Evolutionary conservation across 768 basidiomycete genomes (phyloP).

Genomic region (Tricholoma bakamatsutake): DNA sequence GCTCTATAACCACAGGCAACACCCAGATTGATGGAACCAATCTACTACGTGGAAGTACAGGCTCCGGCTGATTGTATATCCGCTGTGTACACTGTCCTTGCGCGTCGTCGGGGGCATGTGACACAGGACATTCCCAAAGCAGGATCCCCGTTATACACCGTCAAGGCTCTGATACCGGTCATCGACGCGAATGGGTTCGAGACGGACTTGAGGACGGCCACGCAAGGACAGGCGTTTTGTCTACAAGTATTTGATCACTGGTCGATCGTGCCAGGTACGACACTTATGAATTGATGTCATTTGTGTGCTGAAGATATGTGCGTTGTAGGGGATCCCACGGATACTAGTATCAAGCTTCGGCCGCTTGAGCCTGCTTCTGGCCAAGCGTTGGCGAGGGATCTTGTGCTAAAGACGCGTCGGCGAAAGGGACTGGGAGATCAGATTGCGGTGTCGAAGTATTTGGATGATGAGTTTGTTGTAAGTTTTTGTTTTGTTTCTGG

Average conservation of each 20-base stretch:
- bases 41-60: conserved; percentile 99
- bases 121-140: conserved; percentile 98
- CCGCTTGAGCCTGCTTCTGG: conserved; percentile 97
- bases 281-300: conserved; percentile 14
- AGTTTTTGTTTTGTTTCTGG: conserved; percentile 28
- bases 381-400: conserved; percentile 88
- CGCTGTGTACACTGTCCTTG: conserved; percentile 96
- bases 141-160: conserved; percentile 95
- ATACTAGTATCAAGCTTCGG: conserved; percentile 92
- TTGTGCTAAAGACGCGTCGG: conserved; percentile 93
- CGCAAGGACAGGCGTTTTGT: conserved; percentile 99
- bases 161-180: conserved; percentile 97
- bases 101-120: conserved; percentile 98
- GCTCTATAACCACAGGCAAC: conserved; percentile 58
- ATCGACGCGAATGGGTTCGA: conserved; percentile 99
- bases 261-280: conserved; percentile 92
- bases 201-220: conserved; percentile 94
- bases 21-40: conserved; percentile 92
- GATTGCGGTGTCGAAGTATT: conserved; percentile 94
- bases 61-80: conserved; percentile 98
- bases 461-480: conserved; percentile 96
- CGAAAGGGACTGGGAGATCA: conserved; percentile 96
- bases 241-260: conserved; percentile 97
- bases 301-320: conserved; percentile 10
- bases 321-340: conserved; percentile 87